Percentiles rank a stretch among this genome's conserved stretches.
These are phyloP conservation scores for Phycomyces nitens DNA, from an alignment of 192 early-diverging fungal species.

Conservation along the genomic window DNA sequence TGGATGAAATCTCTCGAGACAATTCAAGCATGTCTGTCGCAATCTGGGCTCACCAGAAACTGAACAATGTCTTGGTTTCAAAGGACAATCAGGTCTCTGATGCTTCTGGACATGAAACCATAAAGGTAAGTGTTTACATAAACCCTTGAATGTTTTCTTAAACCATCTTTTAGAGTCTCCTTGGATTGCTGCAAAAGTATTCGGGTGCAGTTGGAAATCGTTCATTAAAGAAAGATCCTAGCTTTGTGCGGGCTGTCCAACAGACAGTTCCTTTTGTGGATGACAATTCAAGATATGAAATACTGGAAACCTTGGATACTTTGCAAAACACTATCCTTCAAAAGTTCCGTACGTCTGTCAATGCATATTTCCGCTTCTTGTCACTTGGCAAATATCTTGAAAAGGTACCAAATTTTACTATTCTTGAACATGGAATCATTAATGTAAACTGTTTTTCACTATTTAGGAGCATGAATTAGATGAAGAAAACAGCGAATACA, in stretches of 20 bases:
- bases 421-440: background rate
- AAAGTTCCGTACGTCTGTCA: constrained; percentile 7
- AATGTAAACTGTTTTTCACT: background rate
- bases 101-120: background rate
- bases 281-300: background rate
- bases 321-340: constrained; percentile 7
- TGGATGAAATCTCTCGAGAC: constrained; percentile 43
- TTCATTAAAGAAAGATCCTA: background rate
- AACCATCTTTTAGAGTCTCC: background rate
- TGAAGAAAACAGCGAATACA: constrained; percentile 4
- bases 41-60: constrained; percentile 2
- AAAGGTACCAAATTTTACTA: background rate
- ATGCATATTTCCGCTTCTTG: constrained; percentile 14
- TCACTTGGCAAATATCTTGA: constrained; percentile 13
- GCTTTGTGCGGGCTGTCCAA: background rate
- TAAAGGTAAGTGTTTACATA: constrained; percentile 2
- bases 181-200: constrained; percentile 4
- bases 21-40: constrained; percentile 16
- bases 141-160: background rate
- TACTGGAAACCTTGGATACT: constrained; percentile 5
- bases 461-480: constrained; percentile 5
- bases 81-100: background rate
- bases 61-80: constrained; percentile 5
- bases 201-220: constrained; percentile 1
- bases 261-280: background rate